Percentiles rank a stretch among this genome's conserved stretches.
phyloP scores from a whole-genome alignment of 495 filamentous ascomycete genomes.

The Talaromyces nanjingensis region DNA sequence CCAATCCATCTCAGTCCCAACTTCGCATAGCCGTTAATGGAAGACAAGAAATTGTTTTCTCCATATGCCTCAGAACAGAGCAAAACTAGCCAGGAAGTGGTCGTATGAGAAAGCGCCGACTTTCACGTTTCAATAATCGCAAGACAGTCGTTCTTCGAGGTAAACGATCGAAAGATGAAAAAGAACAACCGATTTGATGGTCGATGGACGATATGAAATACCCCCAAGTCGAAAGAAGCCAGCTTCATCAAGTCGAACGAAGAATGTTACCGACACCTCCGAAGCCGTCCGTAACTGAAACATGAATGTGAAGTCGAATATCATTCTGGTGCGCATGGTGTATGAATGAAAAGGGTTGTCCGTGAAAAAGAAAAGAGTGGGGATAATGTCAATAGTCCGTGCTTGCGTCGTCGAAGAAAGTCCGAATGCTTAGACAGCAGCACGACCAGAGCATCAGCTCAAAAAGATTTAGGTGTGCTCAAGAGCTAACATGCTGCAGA shows the following conservation, averaged over 20 bases:
- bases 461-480: constrained; percentile 22
- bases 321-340: constrained; percentile 7
- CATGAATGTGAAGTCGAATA: neutral
- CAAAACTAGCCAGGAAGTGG: constrained; percentile 8
- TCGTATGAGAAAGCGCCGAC: constrained; percentile 2
- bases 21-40: constrained; percentile 2
- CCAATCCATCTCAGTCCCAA: neutral
- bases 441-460: constrained; percentile 5
- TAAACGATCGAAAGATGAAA: constrained; percentile 2
- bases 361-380: constrained; percentile 1
- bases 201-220: neutral
- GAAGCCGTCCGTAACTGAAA: neutral
- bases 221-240: neutral
- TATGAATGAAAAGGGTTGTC: neutral
- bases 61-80: constrained; percentile 6
- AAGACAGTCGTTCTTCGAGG: neutral
- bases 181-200: neutral
- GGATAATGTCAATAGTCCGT: neutral
- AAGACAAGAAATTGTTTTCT: constrained; percentile 1
- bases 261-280: neutral
- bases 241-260: neutral
- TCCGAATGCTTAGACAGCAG: neutral
- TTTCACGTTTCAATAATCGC: constrained; percentile 1
- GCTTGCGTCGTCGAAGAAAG: constrained; percentile 6
- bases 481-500: constrained; percentile 21